Conservation (phyloP, 768 basidiomycete species). For the Trametes coccinea region DNA sequence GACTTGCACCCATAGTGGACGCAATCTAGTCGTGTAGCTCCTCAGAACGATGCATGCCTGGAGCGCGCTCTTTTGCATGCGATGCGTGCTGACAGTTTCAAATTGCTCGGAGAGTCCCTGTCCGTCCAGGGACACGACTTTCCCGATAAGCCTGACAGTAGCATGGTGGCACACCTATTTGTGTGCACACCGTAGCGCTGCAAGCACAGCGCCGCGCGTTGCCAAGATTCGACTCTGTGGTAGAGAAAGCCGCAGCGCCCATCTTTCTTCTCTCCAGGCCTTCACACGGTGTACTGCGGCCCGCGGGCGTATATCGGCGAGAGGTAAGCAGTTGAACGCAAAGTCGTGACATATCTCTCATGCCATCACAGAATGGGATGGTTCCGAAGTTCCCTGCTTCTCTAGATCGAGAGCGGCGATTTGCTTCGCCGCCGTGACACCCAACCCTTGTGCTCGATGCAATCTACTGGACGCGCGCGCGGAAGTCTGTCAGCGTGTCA, state of each 20-base stretch:
- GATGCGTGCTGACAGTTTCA: background rate
- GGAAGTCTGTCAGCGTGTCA: constrained; percentile 13
- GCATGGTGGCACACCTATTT: background rate
- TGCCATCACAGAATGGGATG: background rate
- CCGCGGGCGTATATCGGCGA: constrained; percentile 10
- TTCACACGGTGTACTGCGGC: constrained; percentile 6
- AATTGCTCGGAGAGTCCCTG: background rate
- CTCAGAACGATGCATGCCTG: too few relatives aligned
- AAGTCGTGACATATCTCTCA: background rate
- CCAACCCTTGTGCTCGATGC: constrained; percentile 3
- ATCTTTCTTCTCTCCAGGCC: background rate
- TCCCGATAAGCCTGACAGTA: background rate
- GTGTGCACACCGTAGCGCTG: too few relatives aligned
- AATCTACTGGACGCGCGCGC: constrained; percentile 9
- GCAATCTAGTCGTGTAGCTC: too few relatives aligned
- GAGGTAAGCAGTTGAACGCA: background rate
- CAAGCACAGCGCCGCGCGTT: background rate
- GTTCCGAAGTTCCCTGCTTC: constrained; percentile 7
- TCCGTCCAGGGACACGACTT: background rate
- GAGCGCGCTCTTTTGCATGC: background rate
- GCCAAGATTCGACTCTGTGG: background rate
- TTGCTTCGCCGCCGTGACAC: background rate
- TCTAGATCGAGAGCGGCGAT: constrained; percentile 11
- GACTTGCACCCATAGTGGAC: too few relatives aligned
- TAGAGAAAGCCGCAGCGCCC: background rate